These are phyloP conservation scores for Xylaria sp. DNA, from an alignment of 495 filamentous ascomycete genomes.

Conservation along the genomic window DNA sequence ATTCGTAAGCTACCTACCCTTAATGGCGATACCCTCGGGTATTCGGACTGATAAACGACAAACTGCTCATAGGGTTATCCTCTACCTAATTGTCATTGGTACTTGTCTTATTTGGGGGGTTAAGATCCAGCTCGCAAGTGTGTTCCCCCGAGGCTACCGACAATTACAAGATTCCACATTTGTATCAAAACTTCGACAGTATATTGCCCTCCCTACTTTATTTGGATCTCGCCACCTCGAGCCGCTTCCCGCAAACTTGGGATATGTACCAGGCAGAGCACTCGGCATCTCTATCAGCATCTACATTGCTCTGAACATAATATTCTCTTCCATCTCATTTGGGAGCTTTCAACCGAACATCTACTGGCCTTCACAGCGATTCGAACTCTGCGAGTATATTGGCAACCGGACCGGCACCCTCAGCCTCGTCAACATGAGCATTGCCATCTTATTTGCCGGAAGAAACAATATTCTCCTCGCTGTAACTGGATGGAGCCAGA, in stretches of 20 bases:
- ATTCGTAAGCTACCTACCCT: constrained; percentile 11
- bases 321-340: constrained; percentile 46
- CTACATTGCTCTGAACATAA: constrained; percentile 50
- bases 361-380: constrained; percentile 33
- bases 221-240: constrained; percentile 21
- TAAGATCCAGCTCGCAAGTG: constrained; percentile 13
- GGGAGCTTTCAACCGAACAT: constrained; percentile 36
- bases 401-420: constrained; percentile 48
- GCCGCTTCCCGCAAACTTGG: constrained; percentile 36
- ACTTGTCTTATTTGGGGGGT: constrained; percentile 12
- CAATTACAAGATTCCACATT: neutral
- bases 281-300: constrained; percentile 48
- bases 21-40: neutral
- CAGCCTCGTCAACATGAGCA: constrained; percentile 40
- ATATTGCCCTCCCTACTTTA: constrained; percentile 20
- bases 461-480: constrained; percentile 57
- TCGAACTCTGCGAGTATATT: constrained; percentile 50
- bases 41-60: neutral
- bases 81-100: constrained; percentile 22
- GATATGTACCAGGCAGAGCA: constrained; percentile 48
- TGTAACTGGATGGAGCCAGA: constrained; percentile 55
- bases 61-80: constrained; percentile 3
- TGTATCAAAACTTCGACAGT: constrained; percentile 8
- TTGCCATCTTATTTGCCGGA: constrained; percentile 47
- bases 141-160: neutral